A percentile compares a stretch with the other conserved stretches of the same genome.
Conservation (phyloP, 1,139 yeast species). For the Scheffersomyces stambukii region DNA sequence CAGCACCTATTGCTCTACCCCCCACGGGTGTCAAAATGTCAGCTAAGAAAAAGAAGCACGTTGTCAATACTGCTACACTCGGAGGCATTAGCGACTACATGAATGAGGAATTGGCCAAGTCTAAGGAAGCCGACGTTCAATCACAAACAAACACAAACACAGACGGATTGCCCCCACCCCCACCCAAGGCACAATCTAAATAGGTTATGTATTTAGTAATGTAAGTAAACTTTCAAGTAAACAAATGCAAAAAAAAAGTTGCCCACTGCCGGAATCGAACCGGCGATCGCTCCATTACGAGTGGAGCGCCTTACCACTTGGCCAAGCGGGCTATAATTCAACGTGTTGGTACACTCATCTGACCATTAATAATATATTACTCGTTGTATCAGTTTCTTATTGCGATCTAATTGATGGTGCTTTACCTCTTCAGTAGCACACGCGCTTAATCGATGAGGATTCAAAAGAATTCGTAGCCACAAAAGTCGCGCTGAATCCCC, state of each 20-base stretch:
- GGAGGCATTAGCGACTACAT: constrained; percentile 37
- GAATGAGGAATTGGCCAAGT: constrained; percentile 45
- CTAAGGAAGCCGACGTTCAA: constrained; percentile 31
- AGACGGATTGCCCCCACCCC: constrained; percentile 15
- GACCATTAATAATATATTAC: neutral
- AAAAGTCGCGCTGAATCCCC: neutral
- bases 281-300: constrained; percentile 50
- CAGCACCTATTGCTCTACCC: constrained; percentile 12
- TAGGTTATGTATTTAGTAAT: no score
- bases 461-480: neutral
- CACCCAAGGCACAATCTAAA: no score
- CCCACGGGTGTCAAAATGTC: constrained; percentile 22
- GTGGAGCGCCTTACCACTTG: constrained; percentile 56
- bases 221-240: constrained; percentile 1
- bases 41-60: constrained; percentile 28
- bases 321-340: constrained; percentile 39
- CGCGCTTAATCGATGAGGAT: neutral
- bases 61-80: constrained; percentile 16
- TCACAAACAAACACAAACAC: constrained; percentile 2
- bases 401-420: no score
- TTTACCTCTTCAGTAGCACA: neutral
- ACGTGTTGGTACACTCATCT: neutral
- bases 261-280: constrained; percentile 55
- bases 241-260: constrained; percentile 14
- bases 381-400: neutral